A percentile compares a stretch with the other conserved stretches of the same genome.
Evolutionary conservation across 352 stramenopile genomes (phyloP).

Genomic region (Pythium dissimile): DNA sequence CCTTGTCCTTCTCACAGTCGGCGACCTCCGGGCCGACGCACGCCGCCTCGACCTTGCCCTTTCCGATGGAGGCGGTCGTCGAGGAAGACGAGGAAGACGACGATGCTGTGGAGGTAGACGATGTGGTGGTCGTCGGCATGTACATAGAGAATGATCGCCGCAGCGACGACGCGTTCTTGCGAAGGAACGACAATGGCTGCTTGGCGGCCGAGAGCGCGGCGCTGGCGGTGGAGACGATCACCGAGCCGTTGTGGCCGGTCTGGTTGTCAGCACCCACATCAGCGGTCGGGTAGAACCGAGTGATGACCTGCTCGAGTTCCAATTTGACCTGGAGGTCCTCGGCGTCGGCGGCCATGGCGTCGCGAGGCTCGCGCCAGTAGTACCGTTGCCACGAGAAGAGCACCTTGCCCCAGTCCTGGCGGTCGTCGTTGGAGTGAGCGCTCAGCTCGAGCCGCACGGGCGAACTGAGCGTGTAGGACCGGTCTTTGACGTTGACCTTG

Average conservation of each 20-base stretch:
- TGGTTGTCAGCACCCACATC: constrained; percentile 15
- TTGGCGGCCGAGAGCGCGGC: constrained; percentile 60
- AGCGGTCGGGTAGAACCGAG: constrained; percentile 28
- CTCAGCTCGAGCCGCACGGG: constrained; percentile 66
- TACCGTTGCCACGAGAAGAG: constrained; percentile 88
- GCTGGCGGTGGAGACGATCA: constrained; percentile 2
- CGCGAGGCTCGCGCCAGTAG: constrained; percentile 73
- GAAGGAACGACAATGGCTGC: constrained; percentile 67
- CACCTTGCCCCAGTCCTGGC: constrained; percentile 78
- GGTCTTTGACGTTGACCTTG: constrained; percentile 84
- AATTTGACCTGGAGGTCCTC: constrained; percentile 18
- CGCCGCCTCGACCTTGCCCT: constrained; percentile 33
- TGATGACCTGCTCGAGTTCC: constrained; percentile 51
- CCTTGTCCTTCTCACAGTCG: constrained; percentile 64
- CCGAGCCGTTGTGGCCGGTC: background rate
- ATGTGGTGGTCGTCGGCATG: constrained; percentile 31
- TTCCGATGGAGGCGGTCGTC: constrained; percentile 27
- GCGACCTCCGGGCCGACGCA: constrained; percentile 24
- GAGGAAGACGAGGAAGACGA: constrained; percentile 25
- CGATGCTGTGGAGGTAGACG: constrained; percentile 31
- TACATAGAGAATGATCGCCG: constrained; percentile 60
- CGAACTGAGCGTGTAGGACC: constrained; percentile 71
- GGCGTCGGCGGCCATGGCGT: constrained; percentile 4
- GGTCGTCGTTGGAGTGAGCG: constrained; percentile 54
- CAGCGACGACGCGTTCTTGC: constrained; percentile 62